Evolutionary conservation across 768 basidiomycete genomes (phyloP).

Genomic region (Trichaptum fuscoviolaceum): DNA sequence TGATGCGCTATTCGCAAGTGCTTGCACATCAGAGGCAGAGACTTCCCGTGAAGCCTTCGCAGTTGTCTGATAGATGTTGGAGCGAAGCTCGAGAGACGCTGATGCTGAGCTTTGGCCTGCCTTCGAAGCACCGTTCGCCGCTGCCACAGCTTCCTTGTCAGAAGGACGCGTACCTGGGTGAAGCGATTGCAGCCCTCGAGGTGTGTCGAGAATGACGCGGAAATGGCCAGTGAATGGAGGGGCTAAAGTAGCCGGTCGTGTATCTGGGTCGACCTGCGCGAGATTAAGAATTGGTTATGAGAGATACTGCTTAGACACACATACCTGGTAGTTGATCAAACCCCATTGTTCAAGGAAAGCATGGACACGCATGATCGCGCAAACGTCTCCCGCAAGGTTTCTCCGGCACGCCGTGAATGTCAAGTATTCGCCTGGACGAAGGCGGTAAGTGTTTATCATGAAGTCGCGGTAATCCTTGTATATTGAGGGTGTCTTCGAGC

Average conservation of each 20-base stretch:
- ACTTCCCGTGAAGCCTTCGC: constrained; percentile 76
- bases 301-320: constrained; percentile 16
- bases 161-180: constrained; percentile 72
- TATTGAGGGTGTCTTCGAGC: constrained; percentile 92
- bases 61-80: constrained; percentile 84
- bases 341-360: constrained; percentile 99
- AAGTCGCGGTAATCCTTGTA: constrained; percentile 99
- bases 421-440: constrained; percentile 91
- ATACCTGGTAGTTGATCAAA: constrained; percentile 95
- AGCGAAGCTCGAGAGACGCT: constrained; percentile 83
- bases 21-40: constrained; percentile 58
- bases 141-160: constrained; percentile 35
- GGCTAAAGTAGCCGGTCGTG: constrained; percentile 86
- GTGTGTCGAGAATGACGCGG: constrained; percentile 95
- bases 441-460: constrained; percentile 97
- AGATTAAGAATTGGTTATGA: constrained; percentile 10
- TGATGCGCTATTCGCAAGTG: constrained; percentile 51
- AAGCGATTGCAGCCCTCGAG: constrained; percentile 90
- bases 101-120: constrained; percentile 38
- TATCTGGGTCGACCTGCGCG: constrained; percentile 89
- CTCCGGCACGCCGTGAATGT: constrained; percentile 96
- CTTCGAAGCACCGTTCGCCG: constrained; percentile 45
- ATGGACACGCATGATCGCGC: constrained; percentile 98
- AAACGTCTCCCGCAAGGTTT: constrained; percentile 96
- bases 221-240: constrained; percentile 99